Conservation (phyloP, 1,284 basidiomycete genomes). For the Trametes hirsuta region DNA sequence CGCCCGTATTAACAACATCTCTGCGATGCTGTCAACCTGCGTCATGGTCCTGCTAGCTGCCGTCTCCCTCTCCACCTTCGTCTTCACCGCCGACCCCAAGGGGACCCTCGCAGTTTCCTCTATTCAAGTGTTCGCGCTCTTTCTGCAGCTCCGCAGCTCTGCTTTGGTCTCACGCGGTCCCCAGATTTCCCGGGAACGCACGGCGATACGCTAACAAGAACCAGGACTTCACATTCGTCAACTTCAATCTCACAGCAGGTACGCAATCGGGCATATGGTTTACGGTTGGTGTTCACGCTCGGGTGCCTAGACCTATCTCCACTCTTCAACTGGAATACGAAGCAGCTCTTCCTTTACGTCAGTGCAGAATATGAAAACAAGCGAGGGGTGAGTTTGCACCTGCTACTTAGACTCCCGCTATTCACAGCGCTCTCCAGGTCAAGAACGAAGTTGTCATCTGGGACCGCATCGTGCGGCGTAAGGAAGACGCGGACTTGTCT, state of each 20-base stretch:
- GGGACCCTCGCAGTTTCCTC: constrained; percentile 48
- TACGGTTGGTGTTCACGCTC: neutral
- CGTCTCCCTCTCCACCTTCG: constrained; percentile 70
- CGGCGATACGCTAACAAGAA: constrained; percentile 57
- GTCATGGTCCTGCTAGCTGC: constrained; percentile 75
- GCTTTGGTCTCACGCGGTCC: neutral
- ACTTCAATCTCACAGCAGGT: constrained; percentile 82
- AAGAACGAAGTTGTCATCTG: constrained; percentile 87
- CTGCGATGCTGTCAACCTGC: constrained; percentile 78
- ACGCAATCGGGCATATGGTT: neutral
- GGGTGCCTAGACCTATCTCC: constrained; percentile 65
- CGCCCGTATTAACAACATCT: constrained; percentile 73
- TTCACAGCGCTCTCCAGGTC: constrained; percentile 46
- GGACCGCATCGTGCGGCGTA: constrained; percentile 85
- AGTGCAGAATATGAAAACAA: constrained; percentile 77
- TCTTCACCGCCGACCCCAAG: constrained; percentile 63
- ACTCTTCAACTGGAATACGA: constrained; percentile 94
- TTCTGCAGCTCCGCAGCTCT: neutral
- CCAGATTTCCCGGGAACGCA: constrained; percentile 57
- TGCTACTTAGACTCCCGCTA: neutral
- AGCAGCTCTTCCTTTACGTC: constrained; percentile 87
- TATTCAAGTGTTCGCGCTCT: constrained; percentile 34
- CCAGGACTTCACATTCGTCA: constrained; percentile 75
- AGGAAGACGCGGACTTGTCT: constrained; percentile 74
- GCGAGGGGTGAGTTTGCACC: constrained; percentile 60